Percentiles rank a stretch among this genome's conserved stretches.
Conservation (phyloP, 139 green algal species). For the Pycnococcus provasolii region DNA sequence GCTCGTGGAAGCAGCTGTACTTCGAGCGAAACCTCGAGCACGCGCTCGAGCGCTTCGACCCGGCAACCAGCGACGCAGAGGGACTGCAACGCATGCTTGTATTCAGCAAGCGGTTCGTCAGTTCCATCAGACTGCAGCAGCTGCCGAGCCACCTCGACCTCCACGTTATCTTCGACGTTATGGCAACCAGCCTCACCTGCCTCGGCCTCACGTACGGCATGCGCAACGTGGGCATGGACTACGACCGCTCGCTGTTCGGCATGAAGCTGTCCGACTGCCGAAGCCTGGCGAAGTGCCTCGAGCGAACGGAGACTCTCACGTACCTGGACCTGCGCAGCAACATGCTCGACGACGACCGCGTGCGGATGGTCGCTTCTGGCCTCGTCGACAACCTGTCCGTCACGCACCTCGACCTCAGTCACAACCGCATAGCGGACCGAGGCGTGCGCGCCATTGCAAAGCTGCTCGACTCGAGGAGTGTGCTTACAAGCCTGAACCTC, state of each 20-base stretch:
- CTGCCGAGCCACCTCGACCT: slow-evolving; percentile 67
- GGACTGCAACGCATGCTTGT: slow-evolving; percentile 51
- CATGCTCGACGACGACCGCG: slow-evolving; percentile 56
- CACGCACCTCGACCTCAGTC: slow-evolving; percentile 63
- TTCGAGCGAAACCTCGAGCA: slow-evolving; percentile 64
- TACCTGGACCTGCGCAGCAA: slow-evolving; percentile 56
- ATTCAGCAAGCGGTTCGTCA: slow-evolving; percentile 52
- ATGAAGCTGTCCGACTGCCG: slow-evolving; percentile 69
- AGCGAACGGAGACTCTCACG: slow-evolving; percentile 41
- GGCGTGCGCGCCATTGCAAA: slow-evolving; percentile 61
- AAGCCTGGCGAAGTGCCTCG: slow-evolving; percentile 40
- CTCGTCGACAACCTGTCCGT: slow-evolving; percentile 68
- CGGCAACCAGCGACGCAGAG: slow-evolving; percentile 26
- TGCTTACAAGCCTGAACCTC: slow-evolving; percentile 52
- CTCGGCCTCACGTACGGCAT: slow-evolving; percentile 55
- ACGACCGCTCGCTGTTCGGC: slow-evolving; percentile 60
- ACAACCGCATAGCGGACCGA: slow-evolving; percentile 63
- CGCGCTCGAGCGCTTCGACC: slow-evolving; percentile 54
- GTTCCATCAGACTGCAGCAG: slow-evolving; percentile 53
- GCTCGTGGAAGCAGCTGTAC: slow-evolving; percentile 73
- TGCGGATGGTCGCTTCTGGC: slow-evolving; percentile 54
- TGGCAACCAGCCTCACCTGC: slow-evolving; percentile 28
- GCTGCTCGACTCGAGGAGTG: slow-evolving; percentile 48
- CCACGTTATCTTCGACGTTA: slow-evolving; percentile 48
- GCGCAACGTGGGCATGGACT: slow-evolving; percentile 69